phyloP scores from a whole-genome alignment of 805 yeast species.

The Clavispora vitiphila region DNA sequence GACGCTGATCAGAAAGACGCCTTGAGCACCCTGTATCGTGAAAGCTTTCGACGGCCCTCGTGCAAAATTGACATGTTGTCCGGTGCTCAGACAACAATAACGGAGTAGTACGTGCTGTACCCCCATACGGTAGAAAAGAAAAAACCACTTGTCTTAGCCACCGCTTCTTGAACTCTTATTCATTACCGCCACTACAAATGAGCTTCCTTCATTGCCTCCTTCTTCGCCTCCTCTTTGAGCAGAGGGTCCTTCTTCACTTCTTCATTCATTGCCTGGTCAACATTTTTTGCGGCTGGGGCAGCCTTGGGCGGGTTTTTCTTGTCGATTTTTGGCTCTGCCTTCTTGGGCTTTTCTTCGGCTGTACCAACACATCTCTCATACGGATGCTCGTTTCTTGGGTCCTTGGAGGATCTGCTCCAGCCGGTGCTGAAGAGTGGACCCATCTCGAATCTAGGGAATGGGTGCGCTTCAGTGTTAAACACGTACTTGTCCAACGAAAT shows the following conservation, averaged over 20 bases:
- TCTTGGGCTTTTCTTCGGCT: constrained; percentile 8
- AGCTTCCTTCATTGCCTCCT: constrained; percentile 22
- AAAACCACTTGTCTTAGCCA: too few species aligned
- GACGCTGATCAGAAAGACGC: too few species aligned
- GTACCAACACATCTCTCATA: constrained; percentile 12
- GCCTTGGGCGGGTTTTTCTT: constrained; percentile 35
- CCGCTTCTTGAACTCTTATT: too few species aligned
- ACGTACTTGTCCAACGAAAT: constrained; percentile 66
- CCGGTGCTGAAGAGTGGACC: constrained; percentile 53
- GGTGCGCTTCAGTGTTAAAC: constrained; percentile 92
- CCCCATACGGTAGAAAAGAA: too few species aligned
- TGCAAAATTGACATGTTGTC: too few species aligned
- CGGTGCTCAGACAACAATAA: too few species aligned
- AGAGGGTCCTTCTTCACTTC: constrained; percentile 32
- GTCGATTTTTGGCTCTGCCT: constrained; percentile 15
- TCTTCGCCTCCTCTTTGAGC: constrained; percentile 21
- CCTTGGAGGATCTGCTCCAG: constrained; percentile 44
- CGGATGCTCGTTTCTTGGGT: constrained; percentile 11
- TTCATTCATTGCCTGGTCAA: constrained; percentile 30
- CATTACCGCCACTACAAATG: too few species aligned
- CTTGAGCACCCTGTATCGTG: too few species aligned
- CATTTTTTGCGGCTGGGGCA: constrained; percentile 36
- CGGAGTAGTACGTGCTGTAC: too few species aligned
- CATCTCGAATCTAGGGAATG: constrained; percentile 69
- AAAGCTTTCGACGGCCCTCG: too few species aligned